Evolutionary conservation across 805 yeast genomes (phyloP).

Genomic region (Zygosaccharomyces bailii): DNA sequence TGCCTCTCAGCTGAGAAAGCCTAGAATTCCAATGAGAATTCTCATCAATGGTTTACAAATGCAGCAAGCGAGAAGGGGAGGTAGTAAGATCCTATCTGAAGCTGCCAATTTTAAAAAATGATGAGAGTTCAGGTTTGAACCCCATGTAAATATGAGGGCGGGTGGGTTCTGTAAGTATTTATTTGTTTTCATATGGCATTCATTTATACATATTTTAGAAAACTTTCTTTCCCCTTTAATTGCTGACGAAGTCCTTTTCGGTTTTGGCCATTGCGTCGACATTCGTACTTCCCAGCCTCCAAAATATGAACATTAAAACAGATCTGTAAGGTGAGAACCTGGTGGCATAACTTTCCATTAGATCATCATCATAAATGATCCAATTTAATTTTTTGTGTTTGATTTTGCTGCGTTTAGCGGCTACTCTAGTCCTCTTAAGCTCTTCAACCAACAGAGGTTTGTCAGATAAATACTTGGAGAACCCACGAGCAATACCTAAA

Average conservation of each 20-base stretch:
- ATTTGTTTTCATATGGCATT: slow-evolving; percentile 3
- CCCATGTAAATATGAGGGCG: not conserved
- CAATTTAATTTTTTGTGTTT: slow-evolving; percentile 54
- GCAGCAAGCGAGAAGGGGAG: slow-evolving; percentile 27
- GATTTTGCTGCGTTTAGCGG: slow-evolving; percentile 36
- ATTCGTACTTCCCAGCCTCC: slow-evolving; percentile 65
- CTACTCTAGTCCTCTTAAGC: slow-evolving; percentile 42
- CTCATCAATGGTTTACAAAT: slow-evolving; percentile 36
- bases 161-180: not conserved
- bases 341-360: slow-evolving; percentile 52
- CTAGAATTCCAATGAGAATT: slow-evolving; percentile 44
- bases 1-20: slow-evolving; percentile 55
- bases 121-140: not conserved
- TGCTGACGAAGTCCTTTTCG: slow-evolving; percentile 25
- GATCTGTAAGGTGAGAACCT: slow-evolving; percentile 63
- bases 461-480: slow-evolving; percentile 55
- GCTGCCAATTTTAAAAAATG: slow-evolving; percentile 34
- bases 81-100: slow-evolving; percentile 37
- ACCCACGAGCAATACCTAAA: slow-evolving; percentile 81
- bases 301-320: slow-evolving; percentile 63
- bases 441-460: slow-evolving; percentile 49
- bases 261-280: slow-evolving; percentile 43
- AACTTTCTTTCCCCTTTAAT: slow-evolving; percentile 1
- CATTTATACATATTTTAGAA: not conserved
- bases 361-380: slow-evolving; percentile 61